Percentiles rank a stretch among this genome's conserved stretches.
Evolutionary conservation across 768 basidiomycete genomes (phyloP).

Genomic region (Agrocybe pediades): DNA sequence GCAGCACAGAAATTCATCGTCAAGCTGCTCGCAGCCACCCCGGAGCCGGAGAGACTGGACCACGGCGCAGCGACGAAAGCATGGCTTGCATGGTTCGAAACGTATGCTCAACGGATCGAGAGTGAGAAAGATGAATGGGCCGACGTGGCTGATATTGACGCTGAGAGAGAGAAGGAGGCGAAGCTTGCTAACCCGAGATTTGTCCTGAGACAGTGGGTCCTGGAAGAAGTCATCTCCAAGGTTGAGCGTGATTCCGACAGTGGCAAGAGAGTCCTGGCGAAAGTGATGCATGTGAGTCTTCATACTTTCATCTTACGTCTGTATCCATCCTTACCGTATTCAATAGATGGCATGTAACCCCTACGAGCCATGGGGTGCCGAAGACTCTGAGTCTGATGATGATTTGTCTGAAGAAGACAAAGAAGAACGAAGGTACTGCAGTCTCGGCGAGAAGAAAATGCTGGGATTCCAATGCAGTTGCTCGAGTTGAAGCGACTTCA

Average conservation of each 20-base stretch:
- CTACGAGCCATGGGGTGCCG: slow-evolving; percentile 87
- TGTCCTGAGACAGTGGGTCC: slow-evolving; percentile 91
- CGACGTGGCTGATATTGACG: slow-evolving; percentile 39
- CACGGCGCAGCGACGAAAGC: slow-evolving; percentile 46
- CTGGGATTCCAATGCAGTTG: slow-evolving; percentile 95
- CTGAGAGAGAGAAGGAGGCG: slow-evolving; percentile 50
- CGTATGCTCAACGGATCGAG: slow-evolving; percentile 60
- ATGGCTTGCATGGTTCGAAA: slow-evolving; percentile 65
- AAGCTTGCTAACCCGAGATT: slow-evolving; percentile 83
- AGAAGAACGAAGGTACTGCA: slow-evolving; percentile 78
- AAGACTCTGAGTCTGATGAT: slow-evolving; percentile 47
- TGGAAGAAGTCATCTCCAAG: slow-evolving; percentile 87
- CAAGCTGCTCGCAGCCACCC: slow-evolving; percentile 45
- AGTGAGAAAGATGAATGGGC: slow-evolving; percentile 52
- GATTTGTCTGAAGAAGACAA: slow-evolving; percentile 57
- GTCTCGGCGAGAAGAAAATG: slow-evolving; percentile 72
- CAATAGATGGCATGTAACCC: slow-evolving; percentile 86
- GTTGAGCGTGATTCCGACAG: slow-evolving; percentile 66
- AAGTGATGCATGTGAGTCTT: slow-evolving; percentile 75
- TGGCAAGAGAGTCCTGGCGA: slow-evolving; percentile 71
- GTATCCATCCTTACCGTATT: background rate
- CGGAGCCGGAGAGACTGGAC: slow-evolving; percentile 48
- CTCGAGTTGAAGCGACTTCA: slow-evolving; percentile 61
- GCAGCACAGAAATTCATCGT: slow-evolving; percentile 38
- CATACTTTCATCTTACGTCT: slow-evolving; percentile 3